Conservation (phyloP, 1,284 basidiomycete species). For the Sanghuangporus baumii region DNA sequence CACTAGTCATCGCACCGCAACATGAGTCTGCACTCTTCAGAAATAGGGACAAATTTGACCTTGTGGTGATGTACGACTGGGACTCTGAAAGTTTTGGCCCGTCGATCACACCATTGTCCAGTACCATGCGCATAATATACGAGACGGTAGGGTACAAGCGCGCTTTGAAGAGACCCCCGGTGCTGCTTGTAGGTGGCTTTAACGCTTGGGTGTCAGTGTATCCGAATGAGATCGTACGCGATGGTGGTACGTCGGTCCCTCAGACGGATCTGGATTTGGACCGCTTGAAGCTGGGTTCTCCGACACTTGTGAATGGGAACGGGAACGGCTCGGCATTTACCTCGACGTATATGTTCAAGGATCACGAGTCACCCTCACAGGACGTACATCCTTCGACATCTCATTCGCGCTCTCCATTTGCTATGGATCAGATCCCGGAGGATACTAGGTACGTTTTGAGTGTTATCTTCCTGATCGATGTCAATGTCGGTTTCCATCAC, state of each 20-base stretch:
- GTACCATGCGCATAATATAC: slow-evolving; percentile 65
- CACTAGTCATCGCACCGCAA: slow-evolving; percentile 67
- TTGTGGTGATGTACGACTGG: slow-evolving; percentile 87
- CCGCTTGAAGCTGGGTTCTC: slow-evolving; percentile 2
- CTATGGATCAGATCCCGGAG: slow-evolving; percentile 18
- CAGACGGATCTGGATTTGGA: slow-evolving; percentile 7
- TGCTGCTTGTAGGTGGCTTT: slow-evolving; percentile 83
- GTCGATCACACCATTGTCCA: slow-evolving; percentile 46
- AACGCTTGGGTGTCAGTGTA: slow-evolving; percentile 77
- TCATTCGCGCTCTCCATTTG: slow-evolving; percentile 2
- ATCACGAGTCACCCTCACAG: background rate
- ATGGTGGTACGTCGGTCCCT: slow-evolving; percentile 22
- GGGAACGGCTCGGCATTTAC: slow-evolving; percentile 10
- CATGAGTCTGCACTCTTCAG: slow-evolving; percentile 69
- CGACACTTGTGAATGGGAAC: background rate
- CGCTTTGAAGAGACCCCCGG: slow-evolving; percentile 71
- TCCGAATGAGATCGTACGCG: slow-evolving; percentile 39
- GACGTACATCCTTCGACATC: slow-evolving; percentile 4
- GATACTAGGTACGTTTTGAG: slow-evolving; percentile 7
- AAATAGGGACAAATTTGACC: slow-evolving; percentile 82
- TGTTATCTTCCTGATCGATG: background rate
- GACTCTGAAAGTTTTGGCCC: slow-evolving; percentile 55
- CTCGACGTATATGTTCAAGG: background rate
- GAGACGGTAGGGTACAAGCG: slow-evolving; percentile 64
- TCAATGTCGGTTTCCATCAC: background rate